Base-by-base conservation (phyloP, 2,329 filamentous ascomycete species). In the Colletotrichum tabaci region DNA sequence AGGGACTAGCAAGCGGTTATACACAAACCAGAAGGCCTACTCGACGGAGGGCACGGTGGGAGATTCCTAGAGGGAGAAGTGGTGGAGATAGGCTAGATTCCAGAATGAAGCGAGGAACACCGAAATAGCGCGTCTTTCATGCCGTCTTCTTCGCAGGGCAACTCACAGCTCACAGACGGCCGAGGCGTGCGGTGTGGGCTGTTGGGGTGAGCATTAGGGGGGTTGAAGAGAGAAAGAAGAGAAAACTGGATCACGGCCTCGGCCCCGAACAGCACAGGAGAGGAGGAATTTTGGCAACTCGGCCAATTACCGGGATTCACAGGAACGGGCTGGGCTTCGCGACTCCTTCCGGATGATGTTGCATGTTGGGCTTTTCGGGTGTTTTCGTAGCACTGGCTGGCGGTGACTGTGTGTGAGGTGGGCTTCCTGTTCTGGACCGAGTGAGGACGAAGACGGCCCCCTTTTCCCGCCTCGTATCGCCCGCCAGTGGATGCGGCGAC, bases 11-110 rank as follows among this genome's bases (percentile, higher is more conserved):
- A 60, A 65, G 13, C 21, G 47, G 4, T 77, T 80, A 2, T 35
- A 83, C 4, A 74, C 83, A 0, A 83, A 85, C 66, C 83, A 85
- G 72, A 74, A 77, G 60, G 83, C 83, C 2, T 83, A 83, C 74
- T 82, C 12, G 12, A 16, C 6, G 5, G 61, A 23, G 2, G 7
- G 3, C 18, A 30, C 23, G 18, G 23, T 12, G 35, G 23, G 21
- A 16, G 21, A 16, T 35, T 49, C 58, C 21, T 38, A 21, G 38
- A 13, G 13, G 61, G 49, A 7, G 5, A 46, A n/a, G 16, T 55
- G 38, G 61, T 35, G 44, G n/a, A 44, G 9, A 26, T 40, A 8
- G 26, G 21, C 21, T 42, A 26, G 35, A 21, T 5, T 13, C 4
- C 12, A n/a, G 15, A 16, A 26, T 2, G 6, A 18, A 26, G 18